These are phyloP conservation scores for Samsoniella hepiali DNA, from an alignment of 2,329 filamentous ascomycete genomes.

Conservation along the genomic window DNA sequence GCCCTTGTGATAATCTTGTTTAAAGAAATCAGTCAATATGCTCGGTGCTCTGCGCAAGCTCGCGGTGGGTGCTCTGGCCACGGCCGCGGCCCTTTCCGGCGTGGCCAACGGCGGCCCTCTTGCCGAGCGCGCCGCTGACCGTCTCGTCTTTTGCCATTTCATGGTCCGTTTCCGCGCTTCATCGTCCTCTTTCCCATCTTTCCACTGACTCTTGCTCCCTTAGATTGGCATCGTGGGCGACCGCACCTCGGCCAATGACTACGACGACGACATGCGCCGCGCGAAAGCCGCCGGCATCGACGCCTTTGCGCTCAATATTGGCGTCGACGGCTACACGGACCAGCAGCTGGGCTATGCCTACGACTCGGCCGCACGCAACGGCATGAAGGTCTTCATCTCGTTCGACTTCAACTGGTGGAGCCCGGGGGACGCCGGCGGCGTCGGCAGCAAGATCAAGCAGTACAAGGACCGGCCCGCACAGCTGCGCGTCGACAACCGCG, in stretches of 20 bases:
- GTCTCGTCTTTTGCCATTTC: slow-evolving; percentile 43
- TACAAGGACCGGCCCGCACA: slow-evolving; percentile 44
- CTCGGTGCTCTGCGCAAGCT: slow-evolving; percentile 20
- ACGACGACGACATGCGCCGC: slow-evolving; percentile 45
- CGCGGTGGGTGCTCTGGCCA: slow-evolving; percentile 21
- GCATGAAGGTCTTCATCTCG: slow-evolving; percentile 51
- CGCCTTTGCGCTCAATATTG: slow-evolving; percentile 50
- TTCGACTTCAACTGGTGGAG: slow-evolving; percentile 54
- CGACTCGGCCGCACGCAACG: slow-evolving; percentile 35
- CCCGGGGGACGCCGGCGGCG: slow-evolving; percentile 33
- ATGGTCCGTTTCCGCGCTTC: slow-evolving; percentile 31
- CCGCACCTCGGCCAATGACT: slow-evolving; percentile 40
- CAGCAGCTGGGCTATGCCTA: slow-evolving; percentile 18
- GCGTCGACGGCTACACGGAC: slow-evolving; percentile 39
- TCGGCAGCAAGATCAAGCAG: slow-evolving; percentile 44
- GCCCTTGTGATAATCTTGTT: not conserved
- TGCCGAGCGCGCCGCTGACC: slow-evolving; percentile 21
- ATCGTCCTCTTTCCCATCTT: not conserved
- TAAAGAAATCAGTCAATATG: slow-evolving; percentile 1
- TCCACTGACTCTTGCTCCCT: not conserved
- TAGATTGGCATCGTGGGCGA: slow-evolving; percentile 45
- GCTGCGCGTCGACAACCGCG: slow-evolving; percentile 46
- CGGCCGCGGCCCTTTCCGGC: slow-evolving; percentile 19
- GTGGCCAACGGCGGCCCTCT: slow-evolving; percentile 19
- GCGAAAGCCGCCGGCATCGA: slow-evolving; percentile 45